These are phyloP conservation scores for Canariomyces notabilis DNA, from an alignment of 2,329 filamentous ascomycete species.

Conservation along the genomic window DNA sequence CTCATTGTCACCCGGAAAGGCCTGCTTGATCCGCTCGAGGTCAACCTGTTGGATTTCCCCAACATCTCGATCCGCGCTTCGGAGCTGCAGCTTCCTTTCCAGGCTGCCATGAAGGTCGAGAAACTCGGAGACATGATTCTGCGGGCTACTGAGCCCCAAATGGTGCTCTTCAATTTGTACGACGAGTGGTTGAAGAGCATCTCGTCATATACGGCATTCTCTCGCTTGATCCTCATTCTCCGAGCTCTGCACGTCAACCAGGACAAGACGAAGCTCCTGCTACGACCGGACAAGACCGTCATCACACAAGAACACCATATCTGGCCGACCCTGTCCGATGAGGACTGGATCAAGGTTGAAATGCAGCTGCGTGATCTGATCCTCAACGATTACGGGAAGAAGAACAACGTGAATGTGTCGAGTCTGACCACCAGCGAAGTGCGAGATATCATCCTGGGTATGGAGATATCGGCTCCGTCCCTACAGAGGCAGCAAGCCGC, in stretches of 20 bases:
- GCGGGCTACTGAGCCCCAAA: constrained; percentile 96
- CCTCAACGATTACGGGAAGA: constrained; percentile 97
- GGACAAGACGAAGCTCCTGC: constrained; percentile 93
- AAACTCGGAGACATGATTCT: constrained; percentile 99
- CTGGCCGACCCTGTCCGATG: constrained; percentile 89
- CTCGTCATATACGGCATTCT: constrained; percentile 97
- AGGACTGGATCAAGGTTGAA: constrained; percentile 99
- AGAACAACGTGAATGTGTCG: constrained; percentile 99
- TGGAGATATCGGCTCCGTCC: constrained; percentile 97
- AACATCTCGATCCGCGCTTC: constrained; percentile 98
- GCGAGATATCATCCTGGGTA: constrained; percentile 95
- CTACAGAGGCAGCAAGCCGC: constrained; percentile 98
- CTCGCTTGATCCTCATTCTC: constrained; percentile 85
- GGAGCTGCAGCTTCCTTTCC: constrained; percentile 94
- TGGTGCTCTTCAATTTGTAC: constrained; percentile 98
- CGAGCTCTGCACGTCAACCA: constrained; percentile 95
- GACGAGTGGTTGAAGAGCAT: constrained; percentile 99
- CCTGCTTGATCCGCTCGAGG: constrained; percentile 91
- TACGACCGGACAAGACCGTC: constrained; percentile 94
- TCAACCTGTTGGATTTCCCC: constrained; percentile 95
- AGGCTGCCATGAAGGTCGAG: constrained; percentile 99
- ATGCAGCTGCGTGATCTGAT: constrained; percentile 92
- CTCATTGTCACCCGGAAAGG: constrained; percentile 97
- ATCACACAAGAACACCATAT: constrained; percentile 99
- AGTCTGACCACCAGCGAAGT: constrained; percentile 96